Evolutionary conservation across 1,284 basidiomycete species (phyloP).

Genomic region (Tylopilus orsonianus): DNA sequence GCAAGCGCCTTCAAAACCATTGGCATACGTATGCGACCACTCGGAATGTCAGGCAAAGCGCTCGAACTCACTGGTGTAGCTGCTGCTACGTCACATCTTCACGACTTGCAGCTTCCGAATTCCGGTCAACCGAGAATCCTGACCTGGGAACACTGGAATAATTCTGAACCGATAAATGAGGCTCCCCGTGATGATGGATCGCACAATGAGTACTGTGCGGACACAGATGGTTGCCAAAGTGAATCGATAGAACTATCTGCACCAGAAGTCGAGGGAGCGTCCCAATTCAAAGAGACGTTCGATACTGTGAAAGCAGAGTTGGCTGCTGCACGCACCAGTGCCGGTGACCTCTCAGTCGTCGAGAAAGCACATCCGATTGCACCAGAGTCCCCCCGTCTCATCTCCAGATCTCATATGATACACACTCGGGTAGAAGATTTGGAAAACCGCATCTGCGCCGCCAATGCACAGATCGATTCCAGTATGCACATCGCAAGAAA

Average conservation of each 20-base stretch:
- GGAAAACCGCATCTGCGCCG: conserved; percentile 54
- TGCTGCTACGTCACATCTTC: conserved; percentile 78
- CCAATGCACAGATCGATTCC: conserved; percentile 66
- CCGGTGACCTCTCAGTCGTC: conserved; percentile 9
- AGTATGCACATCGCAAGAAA: conserved; percentile 78
- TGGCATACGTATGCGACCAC: conserved; percentile 81
- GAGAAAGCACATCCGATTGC: conserved; percentile 8
- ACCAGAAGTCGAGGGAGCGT: conserved; percentile 52
- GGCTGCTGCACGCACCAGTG: conserved; percentile 46
- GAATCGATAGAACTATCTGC: conserved; percentile 45
- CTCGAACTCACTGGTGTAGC: conserved; percentile 79
- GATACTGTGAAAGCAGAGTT: conserved; percentile 84
- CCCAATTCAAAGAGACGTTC: conserved; percentile 78
- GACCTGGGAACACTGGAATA: conserved; percentile 46
- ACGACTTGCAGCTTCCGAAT: conserved; percentile 50
- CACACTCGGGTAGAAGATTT: conserved; percentile 65
- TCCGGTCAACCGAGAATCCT: conserved; percentile 39
- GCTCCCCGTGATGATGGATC: conserved; percentile 13
- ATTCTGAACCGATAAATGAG: conserved; percentile 5
- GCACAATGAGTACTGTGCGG: conserved; percentile 23
- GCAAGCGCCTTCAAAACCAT: conserved; percentile 88
- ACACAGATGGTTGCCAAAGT: conserved; percentile 33
- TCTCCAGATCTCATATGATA: conserved; percentile 53
- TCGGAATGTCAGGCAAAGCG: conserved; percentile 67
- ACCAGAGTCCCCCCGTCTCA: conserved; percentile 12